Base-by-base conservation (phyloP, 352 stramenopile genomes). In the Phytophthora constricta region DNA sequence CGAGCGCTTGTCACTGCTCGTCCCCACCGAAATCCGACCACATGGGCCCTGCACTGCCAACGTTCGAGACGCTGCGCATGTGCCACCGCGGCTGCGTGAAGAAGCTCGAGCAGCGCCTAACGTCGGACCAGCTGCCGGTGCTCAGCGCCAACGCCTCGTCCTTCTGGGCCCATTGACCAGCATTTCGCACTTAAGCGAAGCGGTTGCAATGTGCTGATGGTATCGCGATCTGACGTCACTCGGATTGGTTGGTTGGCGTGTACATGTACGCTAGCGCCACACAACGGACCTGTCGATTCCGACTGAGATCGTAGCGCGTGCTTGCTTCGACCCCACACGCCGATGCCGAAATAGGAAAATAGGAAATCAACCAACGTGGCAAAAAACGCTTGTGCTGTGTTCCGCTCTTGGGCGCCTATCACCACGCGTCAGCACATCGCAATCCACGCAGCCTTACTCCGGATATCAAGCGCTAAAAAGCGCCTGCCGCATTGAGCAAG, bases 71-170 rank as follows among this genome's bases (percentile, higher is more conserved):
- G 5, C 34, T 86, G 33, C 80, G 85, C 2, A 93, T 91, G 82
- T 93, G 85, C 34, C 69, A 83, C 58, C 76, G 74, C 28, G 84
- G 82, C 22, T 93, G 84, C 64, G 68, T 82, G 43, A 84, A 82
- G 25, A 91, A 90, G 65, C 57, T 93, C 5, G 49, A 82, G 13
- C 49, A 77, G 37, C 58, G 67, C n/a, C 67, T 87, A 23, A 19
- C 72, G 14, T 31, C 69, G 16, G 19, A 54, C 5, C 51, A 92
- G 22, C 60, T 90, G 17, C 84, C 84, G 14, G 27, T 27, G 9
- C 69, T 92, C 54, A 76, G 68, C n/a, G 51, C n/a, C 5, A 87
- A 86, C 23, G 76, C 80, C 2, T 72, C 82, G 4, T 92, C 84
- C 1, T 92, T 80, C 55, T 92, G 84, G 84, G n/a, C 52, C 2